These are phyloP conservation scores for Aplosporella prunicola DNA, from an alignment of 2,329 filamentous ascomycete species.

Conservation along the genomic window DNA sequence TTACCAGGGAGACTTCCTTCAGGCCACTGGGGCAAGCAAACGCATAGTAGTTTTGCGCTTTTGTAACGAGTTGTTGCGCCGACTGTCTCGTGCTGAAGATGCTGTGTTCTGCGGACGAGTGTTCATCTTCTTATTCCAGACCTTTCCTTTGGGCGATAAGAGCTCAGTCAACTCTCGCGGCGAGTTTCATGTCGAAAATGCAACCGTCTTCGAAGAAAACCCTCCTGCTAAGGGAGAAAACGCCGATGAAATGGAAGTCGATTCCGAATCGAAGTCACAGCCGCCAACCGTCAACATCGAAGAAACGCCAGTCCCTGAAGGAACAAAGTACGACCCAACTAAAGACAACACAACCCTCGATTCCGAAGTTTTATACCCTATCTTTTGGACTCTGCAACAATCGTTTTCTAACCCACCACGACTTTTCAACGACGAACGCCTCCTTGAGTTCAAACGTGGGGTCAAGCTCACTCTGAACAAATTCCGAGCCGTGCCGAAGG, in stretches of 20 bases:
- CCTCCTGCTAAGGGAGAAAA: conserved; percentile 27
- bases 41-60: conserved; percentile 81
- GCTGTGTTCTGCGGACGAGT: conserved; percentile 95
- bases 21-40: conserved; percentile 46
- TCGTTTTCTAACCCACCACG: conserved; percentile 84
- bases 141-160: conserved; percentile 90
- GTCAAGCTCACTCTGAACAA: conserved; percentile 56
- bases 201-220: conserved; percentile 69
- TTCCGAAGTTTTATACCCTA: conserved; percentile 68
- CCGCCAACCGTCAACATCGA: conserved; percentile 32
- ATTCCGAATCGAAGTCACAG: conserved; percentile 34
- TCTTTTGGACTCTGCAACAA: conserved; percentile 90
- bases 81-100: conserved; percentile 90
- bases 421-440: conserved; percentile 62
- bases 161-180: conserved; percentile 94
- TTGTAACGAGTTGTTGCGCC: conserved; percentile 89
- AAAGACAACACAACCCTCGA: conserved; percentile 41
- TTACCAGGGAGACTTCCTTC: conserved; percentile 8
- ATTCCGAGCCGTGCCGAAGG: conserved; percentile 63
- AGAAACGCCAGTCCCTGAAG: no score
- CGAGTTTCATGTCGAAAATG: conserved; percentile 92
- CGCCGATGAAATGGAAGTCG: conserved; percentile 57
- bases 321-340: conserved; percentile 37
- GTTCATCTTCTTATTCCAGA: conserved; percentile 98
- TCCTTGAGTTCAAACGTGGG: conserved; percentile 55